Evolutionary conservation across 495 filamentous ascomycete species (phyloP).

Genomic region (Trichoderma asperelloides): DNA sequence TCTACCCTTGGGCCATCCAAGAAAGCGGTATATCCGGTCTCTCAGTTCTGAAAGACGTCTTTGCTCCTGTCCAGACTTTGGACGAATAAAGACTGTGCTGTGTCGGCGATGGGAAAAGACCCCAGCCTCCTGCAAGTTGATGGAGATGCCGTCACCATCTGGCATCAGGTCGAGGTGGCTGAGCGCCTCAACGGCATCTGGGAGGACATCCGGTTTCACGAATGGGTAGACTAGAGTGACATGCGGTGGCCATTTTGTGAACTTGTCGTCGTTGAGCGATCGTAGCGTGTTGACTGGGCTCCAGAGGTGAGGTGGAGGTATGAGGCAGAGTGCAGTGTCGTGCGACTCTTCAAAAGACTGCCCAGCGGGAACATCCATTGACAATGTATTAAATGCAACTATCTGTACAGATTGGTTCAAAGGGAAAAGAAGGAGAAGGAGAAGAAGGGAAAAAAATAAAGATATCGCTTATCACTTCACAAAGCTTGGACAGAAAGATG

Average conservation of each 20-base stretch:
- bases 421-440: no score
- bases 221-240: constrained; percentile 54
- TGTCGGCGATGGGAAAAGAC: constrained; percentile 33
- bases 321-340: constrained; percentile 42
- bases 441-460: no score
- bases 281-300: constrained; percentile 37
- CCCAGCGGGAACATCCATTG: background rate
- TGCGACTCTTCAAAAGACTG: background rate
- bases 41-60: background rate
- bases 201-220: constrained; percentile 25
- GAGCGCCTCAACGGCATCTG: constrained; percentile 9
- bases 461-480: background rate
- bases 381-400: background rate
- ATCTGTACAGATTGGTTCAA: background rate
- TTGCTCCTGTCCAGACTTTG: background rate
- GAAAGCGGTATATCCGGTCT: background rate
- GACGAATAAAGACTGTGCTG: constrained; percentile 35
- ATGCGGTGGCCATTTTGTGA: constrained; percentile 51
- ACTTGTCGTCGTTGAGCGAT: constrained; percentile 45
- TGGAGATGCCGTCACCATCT: constrained; percentile 18
- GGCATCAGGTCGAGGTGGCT: background rate
- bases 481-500: background rate
- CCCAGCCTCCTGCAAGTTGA: constrained; percentile 18
- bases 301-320: constrained; percentile 36
- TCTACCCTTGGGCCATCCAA: background rate